These are phyloP conservation scores for Evernia prunastri DNA, from an alignment of 495 filamentous ascomycete genomes.

Conservation along the genomic window DNA sequence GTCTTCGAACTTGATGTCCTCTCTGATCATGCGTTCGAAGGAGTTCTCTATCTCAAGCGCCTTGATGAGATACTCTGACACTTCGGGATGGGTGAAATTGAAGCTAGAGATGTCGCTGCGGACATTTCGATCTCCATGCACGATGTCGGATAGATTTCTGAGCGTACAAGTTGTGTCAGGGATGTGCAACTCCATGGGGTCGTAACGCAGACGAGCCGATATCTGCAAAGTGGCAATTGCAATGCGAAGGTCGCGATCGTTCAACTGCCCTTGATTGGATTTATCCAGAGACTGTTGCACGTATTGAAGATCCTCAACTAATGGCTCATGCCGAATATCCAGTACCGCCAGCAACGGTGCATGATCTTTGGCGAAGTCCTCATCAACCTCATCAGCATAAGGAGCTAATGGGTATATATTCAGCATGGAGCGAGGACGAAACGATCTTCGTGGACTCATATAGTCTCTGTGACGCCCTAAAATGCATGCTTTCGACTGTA, in stretches of 20 bases:
- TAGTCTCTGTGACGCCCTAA: neutral
- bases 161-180: conserved; percentile 23
- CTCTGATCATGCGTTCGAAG: conserved; percentile 28
- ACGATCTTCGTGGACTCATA: neutral
- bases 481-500: conserved; percentile 17
- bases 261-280: conserved; percentile 15
- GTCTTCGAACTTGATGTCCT: conserved; percentile 29
- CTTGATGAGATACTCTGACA: conserved; percentile 25
- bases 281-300: conserved; percentile 23
- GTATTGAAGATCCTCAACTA: conserved; percentile 22
- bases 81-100: conserved; percentile 28
- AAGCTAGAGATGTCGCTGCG: conserved; percentile 19
- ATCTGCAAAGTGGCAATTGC: conserved; percentile 29
- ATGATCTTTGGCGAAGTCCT: conserved; percentile 25
- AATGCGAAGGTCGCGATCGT: conserved; percentile 21
- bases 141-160: conserved; percentile 17
- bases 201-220: conserved; percentile 21
- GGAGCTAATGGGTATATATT: conserved; percentile 20
- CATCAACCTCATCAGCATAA: conserved; percentile 26
- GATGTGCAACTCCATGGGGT: conserved; percentile 15
- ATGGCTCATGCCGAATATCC: conserved; percentile 23
- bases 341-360: conserved; percentile 21
- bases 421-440: neutral
- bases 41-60: conserved; percentile 28
- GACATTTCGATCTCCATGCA: conserved; percentile 20